Percentiles rank a stretch among this genome's conserved stretches.
These are phyloP conservation scores for Rhodotorula sp. DNA, from an alignment of 1,284 basidiomycete genomes.

Conservation along the genomic window DNA sequence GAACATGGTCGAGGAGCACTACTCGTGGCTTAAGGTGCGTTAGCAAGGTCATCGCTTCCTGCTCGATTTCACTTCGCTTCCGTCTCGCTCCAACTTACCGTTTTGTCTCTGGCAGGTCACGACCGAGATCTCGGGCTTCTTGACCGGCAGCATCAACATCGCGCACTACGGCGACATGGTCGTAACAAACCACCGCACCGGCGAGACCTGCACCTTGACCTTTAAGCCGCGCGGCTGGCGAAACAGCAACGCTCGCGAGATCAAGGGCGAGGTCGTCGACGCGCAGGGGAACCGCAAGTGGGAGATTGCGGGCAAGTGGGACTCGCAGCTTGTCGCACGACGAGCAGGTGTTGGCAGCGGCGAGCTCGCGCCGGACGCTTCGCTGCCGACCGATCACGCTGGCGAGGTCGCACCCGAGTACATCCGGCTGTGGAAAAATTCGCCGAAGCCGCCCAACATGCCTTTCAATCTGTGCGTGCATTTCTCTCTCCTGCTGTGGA, in stretches of 20 bases:
- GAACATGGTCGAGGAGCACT: slow-evolving; percentile 73
- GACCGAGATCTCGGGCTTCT: slow-evolving; percentile 89
- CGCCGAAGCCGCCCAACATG: slow-evolving; percentile 58
- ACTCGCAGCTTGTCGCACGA: slow-evolving; percentile 86
- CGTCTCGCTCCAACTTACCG: background rate
- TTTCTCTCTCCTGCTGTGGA: background rate
- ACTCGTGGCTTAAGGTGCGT: slow-evolving; percentile 86
- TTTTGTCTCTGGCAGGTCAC: slow-evolving; percentile 58
- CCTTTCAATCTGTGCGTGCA: slow-evolving; percentile 75
- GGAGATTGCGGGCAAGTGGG: slow-evolving; percentile 96
- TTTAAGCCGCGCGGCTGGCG: slow-evolving; percentile 97
- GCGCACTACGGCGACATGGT: slow-evolving; percentile 97
- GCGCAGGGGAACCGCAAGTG: slow-evolving; percentile 64
- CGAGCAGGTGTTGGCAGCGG: slow-evolving; percentile 64
- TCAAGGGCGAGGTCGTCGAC: slow-evolving; percentile 79
- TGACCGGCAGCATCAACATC: slow-evolving; percentile 86
- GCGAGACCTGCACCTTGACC: slow-evolving; percentile 82
- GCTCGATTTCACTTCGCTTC: no score
- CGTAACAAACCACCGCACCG: slow-evolving; percentile 87
- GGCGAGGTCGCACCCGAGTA: slow-evolving; percentile 56
- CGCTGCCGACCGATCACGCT: slow-evolving; percentile 37
- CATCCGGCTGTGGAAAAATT: slow-evolving; percentile 89
- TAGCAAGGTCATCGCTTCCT: fast-evolving
- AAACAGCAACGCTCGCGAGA: slow-evolving; percentile 86
- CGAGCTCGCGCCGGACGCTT: slow-evolving; percentile 69